These are phyloP conservation scores for Trifolium pratense DNA, from an alignment of 306 rosid genomes.

Conservation along the genomic window DNA sequence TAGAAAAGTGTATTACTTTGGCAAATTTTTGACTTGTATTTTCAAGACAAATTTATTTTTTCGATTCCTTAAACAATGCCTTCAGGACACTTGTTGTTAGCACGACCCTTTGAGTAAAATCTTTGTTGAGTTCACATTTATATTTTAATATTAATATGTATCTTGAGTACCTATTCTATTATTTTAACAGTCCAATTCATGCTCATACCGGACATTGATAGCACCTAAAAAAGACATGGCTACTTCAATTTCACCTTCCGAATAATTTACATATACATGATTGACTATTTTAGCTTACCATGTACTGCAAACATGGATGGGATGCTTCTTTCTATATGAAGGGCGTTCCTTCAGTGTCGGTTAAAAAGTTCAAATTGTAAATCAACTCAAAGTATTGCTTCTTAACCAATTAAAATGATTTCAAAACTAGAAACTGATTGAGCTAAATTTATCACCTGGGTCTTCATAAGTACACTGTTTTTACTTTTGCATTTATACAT, in stretches of 20 bases:
- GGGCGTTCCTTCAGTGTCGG: constrained; percentile 10
- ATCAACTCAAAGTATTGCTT: constrained; percentile 15
- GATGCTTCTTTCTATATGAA: constrained; percentile 12
- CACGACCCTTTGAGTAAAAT: background rate
- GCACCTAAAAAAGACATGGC: constrained; percentile 12
- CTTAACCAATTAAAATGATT: constrained; percentile 32
- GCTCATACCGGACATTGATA: constrained; percentile 4
- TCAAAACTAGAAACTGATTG: constrained; percentile 7
- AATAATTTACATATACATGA: constrained; percentile 4
- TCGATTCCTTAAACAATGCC: no score
- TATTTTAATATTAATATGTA: constrained; percentile 9
- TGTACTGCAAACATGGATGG: background rate
- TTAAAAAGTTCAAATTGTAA: background rate
- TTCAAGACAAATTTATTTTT: no score
- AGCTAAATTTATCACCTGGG: background rate
- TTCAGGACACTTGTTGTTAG: no score
- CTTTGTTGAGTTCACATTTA: background rate
- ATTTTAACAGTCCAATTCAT: constrained; percentile 4
- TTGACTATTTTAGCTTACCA: constrained; percentile 22
- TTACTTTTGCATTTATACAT: constrained; percentile 27
- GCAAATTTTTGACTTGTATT: no score
- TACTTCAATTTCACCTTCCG: constrained; percentile 20
- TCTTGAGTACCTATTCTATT: constrained; percentile 14
- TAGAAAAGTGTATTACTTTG: no score
- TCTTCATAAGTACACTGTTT: constrained; percentile 16